Evolutionary conservation across 2,329 filamentous ascomycete genomes (phyloP).

Genomic region (Meredithiella fracta): DNA sequence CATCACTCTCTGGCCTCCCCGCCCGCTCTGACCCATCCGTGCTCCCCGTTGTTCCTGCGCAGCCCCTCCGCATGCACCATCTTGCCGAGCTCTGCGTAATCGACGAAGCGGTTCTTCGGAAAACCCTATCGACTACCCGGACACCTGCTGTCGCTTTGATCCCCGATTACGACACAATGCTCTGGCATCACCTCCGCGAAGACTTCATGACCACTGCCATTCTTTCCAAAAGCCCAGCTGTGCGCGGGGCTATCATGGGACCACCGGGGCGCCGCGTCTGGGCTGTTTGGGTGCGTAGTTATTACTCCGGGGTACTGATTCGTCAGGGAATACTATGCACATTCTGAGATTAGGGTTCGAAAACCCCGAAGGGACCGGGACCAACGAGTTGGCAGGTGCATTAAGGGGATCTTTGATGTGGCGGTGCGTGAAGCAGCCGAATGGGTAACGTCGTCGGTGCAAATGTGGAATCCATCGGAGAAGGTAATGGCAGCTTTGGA

Average conservation of each 20-base stretch:
- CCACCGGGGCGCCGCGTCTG: constrained; percentile 38
- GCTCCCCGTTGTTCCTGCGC: constrained; percentile 17
- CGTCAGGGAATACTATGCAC: constrained; percentile 50
- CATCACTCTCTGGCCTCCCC: constrained; percentile 17
- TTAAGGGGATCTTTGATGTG: constrained; percentile 47
- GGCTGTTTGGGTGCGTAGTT: constrained; percentile 56
- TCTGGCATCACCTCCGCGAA: constrained; percentile 69
- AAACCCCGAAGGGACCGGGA: constrained; percentile 26
- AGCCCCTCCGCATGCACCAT: constrained; percentile 40
- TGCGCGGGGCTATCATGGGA: constrained; percentile 54
- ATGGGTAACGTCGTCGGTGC: constrained; percentile 54
- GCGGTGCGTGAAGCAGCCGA: constrained; percentile 54
- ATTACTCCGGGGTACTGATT: constrained; percentile 35
- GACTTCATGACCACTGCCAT: constrained; percentile 56
- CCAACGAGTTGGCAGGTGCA: constrained; percentile 31
- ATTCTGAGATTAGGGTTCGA: constrained; percentile 55
- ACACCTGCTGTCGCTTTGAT: constrained; percentile 26
- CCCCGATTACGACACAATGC: constrained; percentile 49
- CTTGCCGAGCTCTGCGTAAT: constrained; percentile 43
- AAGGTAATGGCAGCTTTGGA: constrained; percentile 31
- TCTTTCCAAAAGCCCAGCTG: constrained; percentile 33
- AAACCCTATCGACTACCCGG: constrained; percentile 29
- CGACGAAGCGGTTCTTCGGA: constrained; percentile 47
- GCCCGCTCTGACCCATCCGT: constrained; percentile 16
- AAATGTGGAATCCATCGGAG: constrained; percentile 69